Evolutionary conservation across 2,329 filamentous ascomycete species (phyloP).

Genomic region (Talaromyces sp.): DNA sequence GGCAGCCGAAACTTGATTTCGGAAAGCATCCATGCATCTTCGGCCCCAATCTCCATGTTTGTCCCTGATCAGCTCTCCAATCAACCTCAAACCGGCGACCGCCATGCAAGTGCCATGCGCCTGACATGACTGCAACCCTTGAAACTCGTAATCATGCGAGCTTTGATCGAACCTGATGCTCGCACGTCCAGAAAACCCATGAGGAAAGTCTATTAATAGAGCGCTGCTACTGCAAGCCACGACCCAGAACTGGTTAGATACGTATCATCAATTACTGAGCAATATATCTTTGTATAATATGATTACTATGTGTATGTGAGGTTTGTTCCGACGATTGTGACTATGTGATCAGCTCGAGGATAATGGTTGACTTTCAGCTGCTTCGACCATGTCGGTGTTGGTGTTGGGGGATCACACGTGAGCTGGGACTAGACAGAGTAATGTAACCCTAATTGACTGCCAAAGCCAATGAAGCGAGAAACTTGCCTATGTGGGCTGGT

Average conservation of each 20-base stretch:
- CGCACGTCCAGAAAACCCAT: background rate
- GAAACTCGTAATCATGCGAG: background rate
- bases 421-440: background rate
- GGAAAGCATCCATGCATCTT: background rate
- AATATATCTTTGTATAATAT: background rate
- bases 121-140: background rate
- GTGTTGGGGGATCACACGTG: too few relatives aligned
- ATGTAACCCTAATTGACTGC: background rate
- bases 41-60: background rate
- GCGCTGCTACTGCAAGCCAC: background rate
- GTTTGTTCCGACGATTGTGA: background rate
- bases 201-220: background rate
- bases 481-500: background rate
- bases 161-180: background rate
- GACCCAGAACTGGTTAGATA: background rate
- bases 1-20: background rate
- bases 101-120: background rate
- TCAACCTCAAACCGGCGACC: background rate
- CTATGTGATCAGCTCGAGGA: background rate
- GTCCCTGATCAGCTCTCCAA: background rate
- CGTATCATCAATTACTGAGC: background rate
- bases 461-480: background rate
- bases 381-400: background rate
- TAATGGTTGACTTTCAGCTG: background rate
- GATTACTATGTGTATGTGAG: too few relatives aligned